Evolutionary conservation across 495 filamentous ascomycete species (phyloP).

Genomic region (Xylaria telfairii): DNA sequence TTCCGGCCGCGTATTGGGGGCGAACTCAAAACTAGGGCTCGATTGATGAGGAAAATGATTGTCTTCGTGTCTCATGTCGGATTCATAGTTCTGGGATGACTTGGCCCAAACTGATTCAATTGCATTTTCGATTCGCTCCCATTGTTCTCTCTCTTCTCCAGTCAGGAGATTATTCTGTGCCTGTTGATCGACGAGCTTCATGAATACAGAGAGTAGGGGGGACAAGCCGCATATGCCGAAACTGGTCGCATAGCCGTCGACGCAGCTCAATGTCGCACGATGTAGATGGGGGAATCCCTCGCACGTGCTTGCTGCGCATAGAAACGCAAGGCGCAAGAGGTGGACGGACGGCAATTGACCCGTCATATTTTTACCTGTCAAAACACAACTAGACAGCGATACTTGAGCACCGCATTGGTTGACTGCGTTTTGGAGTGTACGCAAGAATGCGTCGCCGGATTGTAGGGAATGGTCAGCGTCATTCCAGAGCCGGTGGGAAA

Average conservation of each 20-base stretch:
- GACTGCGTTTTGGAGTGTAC: slow-evolving; percentile 12
- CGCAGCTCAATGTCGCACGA: slow-evolving; percentile 1
- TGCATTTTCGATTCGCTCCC: slow-evolving; percentile 1
- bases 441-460: slow-evolving; percentile 3
- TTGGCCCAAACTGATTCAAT: slow-evolving; percentile 9
- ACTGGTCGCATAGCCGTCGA: slow-evolving; percentile 15
- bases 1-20: background rate
- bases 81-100: background rate
- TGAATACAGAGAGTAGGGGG: slow-evolving; percentile 12
- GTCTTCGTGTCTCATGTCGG: background rate
- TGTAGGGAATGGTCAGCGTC: background rate
- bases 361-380: slow-evolving; percentile 12
- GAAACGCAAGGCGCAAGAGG: slow-evolving; percentile 16
- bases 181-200: slow-evolving; percentile 11
- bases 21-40: background rate
- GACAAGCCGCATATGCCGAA: slow-evolving; percentile 25
- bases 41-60: background rate
- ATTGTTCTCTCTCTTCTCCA: slow-evolving; percentile 35
- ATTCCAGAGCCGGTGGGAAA: slow-evolving; percentile 18
- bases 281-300: background rate
- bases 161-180: slow-evolving; percentile 33
- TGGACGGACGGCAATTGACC: slow-evolving; percentile 20
- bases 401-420: slow-evolving; percentile 2
- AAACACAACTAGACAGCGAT: slow-evolving; percentile 1
- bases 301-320: slow-evolving; percentile 9